Evolutionary conservation across 2,329 filamentous ascomycete genomes (phyloP), one percentile per base, ranked within the genome.

Genomic region (Phoma sp.): DNA sequence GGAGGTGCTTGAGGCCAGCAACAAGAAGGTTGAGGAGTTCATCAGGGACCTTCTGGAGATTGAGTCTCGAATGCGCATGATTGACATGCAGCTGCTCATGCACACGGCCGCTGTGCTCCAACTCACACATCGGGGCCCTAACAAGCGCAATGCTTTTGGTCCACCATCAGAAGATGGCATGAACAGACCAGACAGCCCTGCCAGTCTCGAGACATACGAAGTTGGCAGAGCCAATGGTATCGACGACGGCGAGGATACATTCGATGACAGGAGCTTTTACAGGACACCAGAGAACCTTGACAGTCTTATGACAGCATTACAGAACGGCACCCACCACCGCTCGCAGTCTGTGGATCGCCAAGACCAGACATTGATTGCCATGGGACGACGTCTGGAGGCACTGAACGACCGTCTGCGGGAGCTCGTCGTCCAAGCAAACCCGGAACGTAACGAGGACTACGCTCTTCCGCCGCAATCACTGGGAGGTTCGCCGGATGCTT

Each of bases 61-160:
- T 51, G 91, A 97, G 75, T 90, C 90, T n/a, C 67, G 74, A 81
- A 89, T 62, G 80, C 89, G 55, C 87, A 92, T 78, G 84, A 89
- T 55, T 84, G 90, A 96, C 68, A 85, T 85, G 65, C 85, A 87
- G 58, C 79, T 99, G 39, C 79, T 98, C 45, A 88, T 94, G 73
- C 95, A 99, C 73, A 98, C 94, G 0, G 93, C 95, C 13, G 94
- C 91, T 39, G 91, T 99, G 35, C 79, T 99, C 49, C 92, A 96
- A 71, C 84, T 96, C 74, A 96, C 93, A 8, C 93, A 98, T 76
- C 89, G 88, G 65, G 86, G 85, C 0, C 81, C 89, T n/a, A 81
- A 82, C 54, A 89, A 85, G 68, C 85, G 84, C 62, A 79, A 78
- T 49, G 67, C 77, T 3, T 74, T 79, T 7, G 77, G 80, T 13